Conservation (phyloP, 352 stramenopile species). For the Globisporangium parvum region DNA sequence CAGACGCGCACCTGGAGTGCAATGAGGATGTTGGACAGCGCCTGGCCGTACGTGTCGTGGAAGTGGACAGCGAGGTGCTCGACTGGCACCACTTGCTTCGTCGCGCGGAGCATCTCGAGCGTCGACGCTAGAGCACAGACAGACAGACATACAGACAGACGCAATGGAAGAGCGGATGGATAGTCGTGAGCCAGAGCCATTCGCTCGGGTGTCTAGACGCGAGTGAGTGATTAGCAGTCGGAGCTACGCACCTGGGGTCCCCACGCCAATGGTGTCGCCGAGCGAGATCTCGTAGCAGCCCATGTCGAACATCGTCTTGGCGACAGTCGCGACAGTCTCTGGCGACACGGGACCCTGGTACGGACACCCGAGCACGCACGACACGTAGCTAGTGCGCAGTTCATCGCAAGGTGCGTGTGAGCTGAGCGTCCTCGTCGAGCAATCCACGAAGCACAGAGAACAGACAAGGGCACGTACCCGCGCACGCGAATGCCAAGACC, state of each 20-base stretch:
- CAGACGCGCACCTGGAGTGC: slow-evolving; percentile 56
- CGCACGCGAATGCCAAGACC: slow-evolving; percentile 83
- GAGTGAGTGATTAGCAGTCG: neutral
- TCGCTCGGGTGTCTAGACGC: neutral
- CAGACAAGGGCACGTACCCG: slow-evolving; percentile 37
- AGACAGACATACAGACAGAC: slow-evolving; percentile 1
- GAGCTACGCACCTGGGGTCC: slow-evolving; percentile 68
- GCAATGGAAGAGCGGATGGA: neutral
- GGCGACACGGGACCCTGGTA: slow-evolving; percentile 91
- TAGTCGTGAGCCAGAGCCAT: neutral
- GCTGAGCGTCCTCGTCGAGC: neutral
- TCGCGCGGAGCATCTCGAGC: slow-evolving; percentile 70
- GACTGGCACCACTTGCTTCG: slow-evolving; percentile 74
- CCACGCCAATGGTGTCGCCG: slow-evolving; percentile 92
- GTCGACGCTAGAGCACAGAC: slow-evolving; percentile 48
- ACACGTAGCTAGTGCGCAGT: slow-evolving; percentile 81
- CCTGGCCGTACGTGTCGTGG: slow-evolving; percentile 97
- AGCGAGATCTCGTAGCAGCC: slow-evolving; percentile 95
- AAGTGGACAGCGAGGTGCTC: slow-evolving; percentile 94
- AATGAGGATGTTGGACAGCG: slow-evolving; percentile 93
- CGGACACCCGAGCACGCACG: slow-evolving; percentile 94
- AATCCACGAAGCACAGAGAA: neutral
- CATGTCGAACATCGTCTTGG: slow-evolving; percentile 86
- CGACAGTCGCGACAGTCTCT: slow-evolving; percentile 76
- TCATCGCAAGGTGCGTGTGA: neutral